Base-by-base conservation (phyloP, 2,329 filamentous ascomycete species). In the Fonsecaea erecta region DNA sequence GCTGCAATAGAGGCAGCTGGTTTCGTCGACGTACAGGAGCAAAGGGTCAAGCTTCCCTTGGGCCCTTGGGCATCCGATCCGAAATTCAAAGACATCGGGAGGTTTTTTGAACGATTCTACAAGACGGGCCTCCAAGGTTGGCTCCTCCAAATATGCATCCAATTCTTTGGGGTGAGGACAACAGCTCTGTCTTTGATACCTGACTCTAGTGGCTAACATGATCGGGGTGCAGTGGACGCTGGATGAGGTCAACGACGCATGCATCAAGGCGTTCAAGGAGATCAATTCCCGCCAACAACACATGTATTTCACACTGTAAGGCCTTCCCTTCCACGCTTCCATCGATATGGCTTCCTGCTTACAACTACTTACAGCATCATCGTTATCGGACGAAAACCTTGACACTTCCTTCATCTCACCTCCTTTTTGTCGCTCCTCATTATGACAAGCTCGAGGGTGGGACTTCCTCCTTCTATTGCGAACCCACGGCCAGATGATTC, bases 11-110 rank as follows among this genome's bases (percentile, higher is more conserved):
- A 59, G 16, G 66, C 74, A 18, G 72, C 74, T 8, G 82, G 82
- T 1, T 84, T 83, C 68, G 77, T 76, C 3, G 77, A 82, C 65
- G 76, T 84, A 1, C 75, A 77, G 9, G 78, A 81, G 70, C 71
- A 71, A 62, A 71, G 71, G 37, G 80, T 75, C 69, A 78, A 78
- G 59, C 77, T 78, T 74, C 79, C 80, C 0, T 72, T 81, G 16
- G 78, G 78, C 2, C 74, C 75, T 9, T 82, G 80, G 80, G 74
- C 74, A 37, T 73, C 68, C 6, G 77, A 79, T 62, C 67, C 71
- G 34, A 73, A 70, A 56, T 62, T 76, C 56, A 80, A 80, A 69
- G 75, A 79, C 59, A 73, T 78, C 46, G 78, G 79, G 52, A 65
- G 65, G 54, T 73, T 71, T 62, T 72, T 70, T 65, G 67, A 73